phyloP scores from a whole-genome alignment of 441 rosid genomes.

The Viola pubescens region DNA sequence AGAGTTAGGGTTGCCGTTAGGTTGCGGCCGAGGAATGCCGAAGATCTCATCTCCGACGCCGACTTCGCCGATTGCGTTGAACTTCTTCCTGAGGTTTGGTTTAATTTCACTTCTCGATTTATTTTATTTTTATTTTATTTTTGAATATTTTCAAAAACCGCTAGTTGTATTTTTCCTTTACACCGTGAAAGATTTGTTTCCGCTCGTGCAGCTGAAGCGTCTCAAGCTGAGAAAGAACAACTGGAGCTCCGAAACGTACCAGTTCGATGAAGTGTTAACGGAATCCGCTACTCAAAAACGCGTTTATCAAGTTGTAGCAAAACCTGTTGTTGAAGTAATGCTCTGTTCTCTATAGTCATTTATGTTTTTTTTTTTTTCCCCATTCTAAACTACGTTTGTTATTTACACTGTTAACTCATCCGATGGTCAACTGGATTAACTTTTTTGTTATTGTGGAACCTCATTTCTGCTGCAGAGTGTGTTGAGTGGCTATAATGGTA shows the following conservation, averaged over 20 bases:
- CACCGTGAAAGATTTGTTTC: neutral
- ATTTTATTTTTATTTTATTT: neutral
- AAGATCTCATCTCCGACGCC: constrained; percentile 67
- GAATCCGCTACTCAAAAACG: constrained; percentile 86
- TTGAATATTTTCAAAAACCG: neutral
- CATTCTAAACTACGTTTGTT: no score
- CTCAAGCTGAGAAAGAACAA: constrained; percentile 76
- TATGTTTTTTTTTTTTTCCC: neutral
- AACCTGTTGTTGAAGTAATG: constrained; percentile 84
- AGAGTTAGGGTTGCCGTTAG: constrained; percentile 88
- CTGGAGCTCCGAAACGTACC: constrained; percentile 81
- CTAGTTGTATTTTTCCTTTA: neutral
- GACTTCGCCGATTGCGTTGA: constrained; percentile 85
- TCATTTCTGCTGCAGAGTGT: constrained; percentile 49
- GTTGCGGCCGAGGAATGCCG: constrained; percentile 63
- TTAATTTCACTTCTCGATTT: neutral
- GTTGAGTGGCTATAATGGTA: constrained; percentile 82
- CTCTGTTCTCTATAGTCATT: neutral
- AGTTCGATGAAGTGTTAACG: constrained; percentile 71
- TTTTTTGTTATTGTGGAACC: neutral
- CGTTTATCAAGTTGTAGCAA: constrained; percentile 81
- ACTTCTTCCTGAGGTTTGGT: constrained; percentile 70
- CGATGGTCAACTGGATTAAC: neutral
- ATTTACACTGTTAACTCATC: no score
- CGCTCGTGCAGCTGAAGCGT: constrained; percentile 53